phyloP scores from a whole-genome alignment of 768 basidiomycete species.

The Flagelloscypha sp. region DNA sequence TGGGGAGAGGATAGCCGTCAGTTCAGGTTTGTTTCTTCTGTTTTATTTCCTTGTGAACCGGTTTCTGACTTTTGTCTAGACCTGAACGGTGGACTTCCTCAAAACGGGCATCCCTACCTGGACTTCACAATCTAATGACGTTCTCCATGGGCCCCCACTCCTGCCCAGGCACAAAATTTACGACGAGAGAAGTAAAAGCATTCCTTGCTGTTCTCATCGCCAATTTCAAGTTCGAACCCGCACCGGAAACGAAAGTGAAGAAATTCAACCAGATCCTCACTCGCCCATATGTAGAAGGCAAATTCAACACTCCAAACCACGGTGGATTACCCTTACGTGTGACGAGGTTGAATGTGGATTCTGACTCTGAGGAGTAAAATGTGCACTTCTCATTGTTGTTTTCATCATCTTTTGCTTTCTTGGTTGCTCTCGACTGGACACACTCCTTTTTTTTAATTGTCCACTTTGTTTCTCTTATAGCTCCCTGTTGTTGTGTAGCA shows the following conservation, averaged over 20 bases:
- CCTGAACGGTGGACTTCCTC: constrained; percentile 48
- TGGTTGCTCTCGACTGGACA: too few relatives aligned
- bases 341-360: too few relatives aligned
- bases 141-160: constrained; percentile 45
- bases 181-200: constrained; percentile 41
- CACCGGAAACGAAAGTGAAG: constrained; percentile 28
- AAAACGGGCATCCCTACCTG: constrained; percentile 30
- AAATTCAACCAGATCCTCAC: constrained; percentile 45
- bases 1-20: constrained; percentile 46
- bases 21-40: constrained; percentile 39
- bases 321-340: too few relatives aligned
- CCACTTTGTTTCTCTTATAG: too few relatives aligned
- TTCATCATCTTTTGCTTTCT: too few relatives aligned
- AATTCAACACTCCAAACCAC: too few relatives aligned
- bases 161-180: constrained; percentile 43
- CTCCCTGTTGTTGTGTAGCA: too few relatives aligned
- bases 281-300: constrained; percentile 36
- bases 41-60: background rate
- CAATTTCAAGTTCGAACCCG: constrained; percentile 37
- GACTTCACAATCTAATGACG: constrained; percentile 42
- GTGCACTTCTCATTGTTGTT: too few relatives aligned
- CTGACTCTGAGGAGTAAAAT: too few relatives aligned
- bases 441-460: too few relatives aligned
- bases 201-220: constrained; percentile 39
- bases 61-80: constrained; percentile 20